phyloP scores from a whole-genome alignment of 176 grass and related monocot species.

The Rhynchospora breviuscula region DNA sequence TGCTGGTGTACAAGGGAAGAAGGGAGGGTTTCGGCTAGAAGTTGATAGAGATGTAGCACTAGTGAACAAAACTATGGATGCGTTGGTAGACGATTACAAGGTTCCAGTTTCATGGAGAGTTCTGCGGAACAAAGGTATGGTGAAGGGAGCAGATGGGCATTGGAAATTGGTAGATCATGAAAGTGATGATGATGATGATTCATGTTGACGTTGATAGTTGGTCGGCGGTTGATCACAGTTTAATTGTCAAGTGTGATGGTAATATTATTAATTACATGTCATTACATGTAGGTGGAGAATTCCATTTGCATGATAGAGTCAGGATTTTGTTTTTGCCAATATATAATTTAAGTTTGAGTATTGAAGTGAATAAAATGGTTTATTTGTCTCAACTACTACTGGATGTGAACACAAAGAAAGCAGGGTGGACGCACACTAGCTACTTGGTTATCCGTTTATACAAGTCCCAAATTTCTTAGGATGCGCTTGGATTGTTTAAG shows the following conservation, averaged over 20 bases:
- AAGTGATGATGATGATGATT: conserved; percentile 33
- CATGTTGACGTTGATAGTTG: neutral
- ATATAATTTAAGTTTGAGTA: neutral
- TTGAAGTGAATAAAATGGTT: neutral
- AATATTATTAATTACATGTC: neutral
- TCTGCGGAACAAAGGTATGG: conserved; percentile 69
- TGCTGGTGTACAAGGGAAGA: conserved; percentile 52
- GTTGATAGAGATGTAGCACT: conserved; percentile 72
- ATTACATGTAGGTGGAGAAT: neutral
- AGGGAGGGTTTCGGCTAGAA: conserved; percentile 36
- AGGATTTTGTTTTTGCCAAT: neutral
- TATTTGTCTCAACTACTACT: neutral
- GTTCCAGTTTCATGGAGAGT: conserved; percentile 63
- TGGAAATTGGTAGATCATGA: conserved; percentile 74
- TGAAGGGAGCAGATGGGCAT: conserved; percentile 35
- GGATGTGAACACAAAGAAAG: too few species aligned
- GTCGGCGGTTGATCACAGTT: neutral
- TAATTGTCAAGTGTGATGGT: neutral
- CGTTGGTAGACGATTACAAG: conserved; percentile 55
- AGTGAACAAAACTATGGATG: conserved; percentile 64
- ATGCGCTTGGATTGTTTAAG: too few species aligned
- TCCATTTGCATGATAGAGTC: neutral
- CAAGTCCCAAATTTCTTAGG: too few species aligned
- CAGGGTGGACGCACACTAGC: too few species aligned
- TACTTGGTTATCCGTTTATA: too few species aligned